Evolutionary conservation across 2,329 filamentous ascomycete genomes (phyloP).

Genomic region (Penicillium glabrum): DNA sequence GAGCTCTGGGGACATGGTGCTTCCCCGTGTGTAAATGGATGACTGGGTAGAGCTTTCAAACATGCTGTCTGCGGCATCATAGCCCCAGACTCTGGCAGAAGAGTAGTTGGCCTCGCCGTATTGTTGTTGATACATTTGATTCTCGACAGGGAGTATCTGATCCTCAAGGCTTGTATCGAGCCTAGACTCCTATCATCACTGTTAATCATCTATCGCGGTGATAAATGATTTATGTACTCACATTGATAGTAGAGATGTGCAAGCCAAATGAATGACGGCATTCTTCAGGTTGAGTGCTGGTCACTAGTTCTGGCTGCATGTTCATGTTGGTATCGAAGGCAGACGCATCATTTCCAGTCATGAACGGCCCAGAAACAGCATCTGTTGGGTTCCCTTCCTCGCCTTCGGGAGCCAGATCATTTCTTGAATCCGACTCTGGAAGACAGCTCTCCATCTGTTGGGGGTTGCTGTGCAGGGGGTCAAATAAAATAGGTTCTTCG

Average conservation of each 20-base stretch:
- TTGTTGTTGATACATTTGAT: background rate
- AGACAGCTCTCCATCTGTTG: background rate
- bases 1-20: background rate
- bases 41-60: slow-evolving; percentile 7
- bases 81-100: background rate
- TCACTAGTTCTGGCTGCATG: background rate
- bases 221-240: background rate
- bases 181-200: background rate
- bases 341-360: background rate
- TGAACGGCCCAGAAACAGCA: background rate
- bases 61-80: background rate
- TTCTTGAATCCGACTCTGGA: background rate
- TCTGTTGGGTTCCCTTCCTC: background rate
- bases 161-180: background rate
- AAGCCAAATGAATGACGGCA: slow-evolving; percentile 14
- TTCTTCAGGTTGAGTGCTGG: background rate
- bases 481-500: background rate
- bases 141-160: background rate
- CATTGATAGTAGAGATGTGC: slow-evolving; percentile 13
- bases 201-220: background rate
- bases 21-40: slow-evolving; percentile 10
- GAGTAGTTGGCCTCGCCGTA: background rate
- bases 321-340: background rate
- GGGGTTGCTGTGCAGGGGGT: background rate
- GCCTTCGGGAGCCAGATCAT: background rate